These are phyloP conservation scores for Exsudoporus floridanus DNA, from an alignment of 1,284 basidiomycete genomes.

Conservation along the genomic window DNA sequence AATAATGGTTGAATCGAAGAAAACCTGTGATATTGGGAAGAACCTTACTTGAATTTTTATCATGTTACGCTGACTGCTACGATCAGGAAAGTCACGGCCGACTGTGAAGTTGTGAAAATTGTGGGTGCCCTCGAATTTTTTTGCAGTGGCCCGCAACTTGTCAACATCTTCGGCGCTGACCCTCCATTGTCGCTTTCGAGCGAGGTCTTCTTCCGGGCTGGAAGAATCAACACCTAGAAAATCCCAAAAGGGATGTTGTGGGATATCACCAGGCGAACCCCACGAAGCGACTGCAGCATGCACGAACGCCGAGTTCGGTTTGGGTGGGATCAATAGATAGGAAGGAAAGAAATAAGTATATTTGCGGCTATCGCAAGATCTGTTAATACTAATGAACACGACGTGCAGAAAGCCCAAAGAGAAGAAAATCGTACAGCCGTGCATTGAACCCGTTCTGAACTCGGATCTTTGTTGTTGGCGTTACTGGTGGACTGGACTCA, in stretches of 20 bases:
- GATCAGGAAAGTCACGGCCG: constrained; percentile 80
- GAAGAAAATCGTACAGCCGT: constrained; percentile 57
- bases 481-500: background rate
- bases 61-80: constrained; percentile 82
- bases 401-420: background rate
- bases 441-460: constrained; percentile 94
- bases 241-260: constrained; percentile 51
- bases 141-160: constrained; percentile 55
- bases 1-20: background rate
- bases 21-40: background rate
- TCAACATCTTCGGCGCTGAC: constrained; percentile 54
- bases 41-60: constrained; percentile 73
- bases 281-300: constrained; percentile 25
- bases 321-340: constrained; percentile 91
- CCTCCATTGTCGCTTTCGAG: constrained; percentile 69
- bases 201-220: constrained; percentile 53
- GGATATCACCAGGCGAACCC: constrained; percentile 10
- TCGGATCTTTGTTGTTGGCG: constrained; percentile 47
- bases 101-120: constrained; percentile 99
- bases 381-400: constrained; percentile 34
- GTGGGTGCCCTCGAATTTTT: constrained; percentile 77
- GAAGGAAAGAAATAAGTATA: constrained; percentile 98
- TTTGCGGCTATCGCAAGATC: constrained; percentile 88
- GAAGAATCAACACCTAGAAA: constrained; percentile 38
- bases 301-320: constrained; percentile 67